A percentile compares a stretch with the other conserved stretches of the same genome.
phyloP scores from a whole-genome alignment of 768 basidiomycete species.

The Tubosaeta sp. region DNA sequence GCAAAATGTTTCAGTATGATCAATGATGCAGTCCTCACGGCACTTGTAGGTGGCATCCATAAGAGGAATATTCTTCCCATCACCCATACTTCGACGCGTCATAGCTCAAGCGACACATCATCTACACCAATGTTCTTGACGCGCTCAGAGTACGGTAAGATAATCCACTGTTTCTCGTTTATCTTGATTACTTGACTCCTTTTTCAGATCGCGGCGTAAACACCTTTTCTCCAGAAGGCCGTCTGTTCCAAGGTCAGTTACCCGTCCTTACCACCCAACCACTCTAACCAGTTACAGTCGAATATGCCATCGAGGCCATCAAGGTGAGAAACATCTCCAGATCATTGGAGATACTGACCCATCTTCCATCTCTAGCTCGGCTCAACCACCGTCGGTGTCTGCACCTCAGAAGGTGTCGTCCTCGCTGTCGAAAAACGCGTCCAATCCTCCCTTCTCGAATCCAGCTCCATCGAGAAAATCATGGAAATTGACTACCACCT shows the following conservation, averaged over 20 bases:
- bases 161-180: no score
- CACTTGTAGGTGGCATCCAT: no score
- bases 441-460: conserved; percentile 92
- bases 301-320: conserved; percentile 99
- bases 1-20: no score
- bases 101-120: neutral
- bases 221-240: conserved; percentile 98
- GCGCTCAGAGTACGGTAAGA: conserved; percentile 87
- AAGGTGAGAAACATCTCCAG: conserved; percentile 53
- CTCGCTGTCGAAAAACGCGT: conserved; percentile 98
- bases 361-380: conserved; percentile 62
- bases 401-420: conserved; percentile 84
- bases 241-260: conserved; percentile 88
- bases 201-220: conserved; percentile 89
- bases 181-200: neutral
- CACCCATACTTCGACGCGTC: conserved; percentile 31
- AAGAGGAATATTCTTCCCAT: no score
- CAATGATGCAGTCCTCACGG: no score
- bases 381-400: conserved; percentile 95
- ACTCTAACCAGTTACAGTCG: conserved; percentile 53
- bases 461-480: conserved; percentile 96
- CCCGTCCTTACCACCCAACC: neutral
- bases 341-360: conserved; percentile 1
- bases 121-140: conserved; percentile 98
- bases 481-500: conserved; percentile 99